A percentile compares a stretch with the other conserved stretches of the same genome.
Conservation (phyloP, 192 early-diverging fungal species). For the Coemansia sp. region DNA sequence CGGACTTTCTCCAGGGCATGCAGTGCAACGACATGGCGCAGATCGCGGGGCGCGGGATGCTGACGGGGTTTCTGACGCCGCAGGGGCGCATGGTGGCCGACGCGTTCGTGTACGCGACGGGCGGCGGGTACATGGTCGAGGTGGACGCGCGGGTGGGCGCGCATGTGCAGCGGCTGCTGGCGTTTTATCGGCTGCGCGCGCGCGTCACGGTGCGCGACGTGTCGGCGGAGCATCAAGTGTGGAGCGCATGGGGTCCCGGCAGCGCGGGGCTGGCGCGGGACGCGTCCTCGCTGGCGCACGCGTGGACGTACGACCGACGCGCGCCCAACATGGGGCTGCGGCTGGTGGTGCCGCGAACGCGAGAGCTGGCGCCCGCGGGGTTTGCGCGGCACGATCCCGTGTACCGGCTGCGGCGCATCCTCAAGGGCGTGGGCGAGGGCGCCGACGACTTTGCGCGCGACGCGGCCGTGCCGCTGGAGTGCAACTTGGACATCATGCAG, state of each 20-base stretch:
- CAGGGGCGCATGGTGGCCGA: conserved; percentile 89
- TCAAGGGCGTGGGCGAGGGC: conserved; percentile 90
- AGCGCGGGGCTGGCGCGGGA: conserved; percentile 35
- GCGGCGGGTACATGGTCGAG: conserved; percentile 71
- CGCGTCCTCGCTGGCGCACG: conserved; percentile 10
- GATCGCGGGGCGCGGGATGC: conserved; percentile 75
- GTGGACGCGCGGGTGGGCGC: conserved; percentile 57
- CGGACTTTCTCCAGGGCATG: conserved; percentile 87
- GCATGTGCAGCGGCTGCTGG: conserved; percentile 61
- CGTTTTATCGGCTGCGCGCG: conserved; percentile 72
- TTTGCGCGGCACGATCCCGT: too few relatives aligned
- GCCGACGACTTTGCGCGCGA: conserved; percentile 68
- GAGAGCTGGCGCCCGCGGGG: conserved; percentile 43
- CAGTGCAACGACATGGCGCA: conserved; percentile 81
- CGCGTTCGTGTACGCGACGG: conserved; percentile 79
- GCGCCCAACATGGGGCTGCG: conserved; percentile 60
- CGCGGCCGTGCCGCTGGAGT: conserved; percentile 78
- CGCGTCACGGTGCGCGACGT: conserved; percentile 70
- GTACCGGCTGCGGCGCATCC: conserved; percentile 73
- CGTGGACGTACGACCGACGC: conserved; percentile 53
- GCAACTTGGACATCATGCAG: conserved; percentile 86
- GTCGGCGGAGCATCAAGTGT: conserved; percentile 59
- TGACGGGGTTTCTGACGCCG: conserved; percentile 76
- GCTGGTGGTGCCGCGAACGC: conserved; percentile 29
- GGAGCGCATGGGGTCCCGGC: conserved; percentile 72